These are phyloP conservation scores for Phytophthora foliorum DNA, from an alignment of 352 stramenopile genomes.

Conservation along the genomic window DNA sequence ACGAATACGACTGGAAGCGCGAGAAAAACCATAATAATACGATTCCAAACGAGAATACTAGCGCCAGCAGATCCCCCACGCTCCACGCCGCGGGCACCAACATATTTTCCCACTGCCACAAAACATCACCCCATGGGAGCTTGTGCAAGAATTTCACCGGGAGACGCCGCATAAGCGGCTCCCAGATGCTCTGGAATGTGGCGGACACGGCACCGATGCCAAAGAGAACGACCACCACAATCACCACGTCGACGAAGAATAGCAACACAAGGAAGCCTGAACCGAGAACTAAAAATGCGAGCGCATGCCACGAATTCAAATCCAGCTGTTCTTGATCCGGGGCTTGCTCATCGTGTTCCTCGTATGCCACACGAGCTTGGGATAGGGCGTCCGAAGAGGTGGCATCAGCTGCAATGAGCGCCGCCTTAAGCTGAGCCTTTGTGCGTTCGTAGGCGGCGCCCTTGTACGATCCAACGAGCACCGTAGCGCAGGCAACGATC, in stretches of 20 bases:
- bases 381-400: slow-evolving; percentile 62
- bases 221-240: slow-evolving; percentile 83
- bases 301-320: slow-evolving; percentile 87
- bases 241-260: slow-evolving; percentile 89
- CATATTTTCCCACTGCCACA: slow-evolving; percentile 52
- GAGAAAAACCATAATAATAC: slow-evolving; percentile 78
- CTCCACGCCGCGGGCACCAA: slow-evolving; percentile 75
- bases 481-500: slow-evolving; percentile 77
- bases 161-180: slow-evolving; percentile 59
- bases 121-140: slow-evolving; percentile 54
- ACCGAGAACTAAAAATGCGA: slow-evolving; percentile 92
- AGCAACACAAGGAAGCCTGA: slow-evolving; percentile 92
- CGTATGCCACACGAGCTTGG: slow-evolving; percentile 59
- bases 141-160: slow-evolving; percentile 39
- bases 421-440: slow-evolving; percentile 65
- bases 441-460: slow-evolving; percentile 72
- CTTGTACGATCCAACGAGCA: slow-evolving; percentile 81
- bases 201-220: slow-evolving; percentile 65
- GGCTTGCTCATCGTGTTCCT: slow-evolving; percentile 63
- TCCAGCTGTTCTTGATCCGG: slow-evolving; percentile 86
- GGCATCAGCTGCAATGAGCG: slow-evolving; percentile 54
- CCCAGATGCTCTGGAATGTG: slow-evolving; percentile 68
- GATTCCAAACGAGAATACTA: slow-evolving; percentile 61
- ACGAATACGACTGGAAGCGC: slow-evolving; percentile 85
- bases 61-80: slow-evolving; percentile 89